Evolutionary conservation across 208 protist species (phyloP).

Genomic region (Wallacemonas sp.): DNA sequence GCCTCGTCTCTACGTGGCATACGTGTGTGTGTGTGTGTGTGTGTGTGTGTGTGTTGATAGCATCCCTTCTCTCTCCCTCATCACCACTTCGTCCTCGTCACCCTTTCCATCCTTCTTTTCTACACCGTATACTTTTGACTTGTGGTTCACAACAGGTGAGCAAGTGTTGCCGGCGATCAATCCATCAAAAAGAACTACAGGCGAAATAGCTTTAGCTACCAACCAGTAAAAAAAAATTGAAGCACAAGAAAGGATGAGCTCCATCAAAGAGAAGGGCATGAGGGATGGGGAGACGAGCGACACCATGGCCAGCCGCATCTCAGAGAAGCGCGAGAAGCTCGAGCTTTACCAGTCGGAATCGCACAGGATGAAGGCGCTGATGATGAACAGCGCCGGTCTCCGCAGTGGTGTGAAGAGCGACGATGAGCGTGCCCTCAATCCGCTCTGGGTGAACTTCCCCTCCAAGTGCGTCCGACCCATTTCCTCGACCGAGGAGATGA

Average conservation of each 20-base stretch:
- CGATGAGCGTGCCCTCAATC: constrained; percentile 59
- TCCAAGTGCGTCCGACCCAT: constrained; percentile 68
- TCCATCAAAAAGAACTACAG: too few species aligned
- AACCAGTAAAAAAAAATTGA: too few species aligned
- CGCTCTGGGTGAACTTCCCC: constrained; percentile 75
- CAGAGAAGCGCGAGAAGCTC: constrained; percentile 46
- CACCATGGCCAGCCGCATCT: constrained; percentile 40
- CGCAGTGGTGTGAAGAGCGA: constrained; percentile 52
- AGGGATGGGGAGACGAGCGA: constrained; percentile 21
- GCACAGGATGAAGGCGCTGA: constrained; percentile 81
- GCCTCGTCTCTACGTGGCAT: too few species aligned
- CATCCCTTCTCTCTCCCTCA: too few species aligned
- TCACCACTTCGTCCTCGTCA: too few species aligned
- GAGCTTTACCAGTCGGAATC: constrained; percentile 81
- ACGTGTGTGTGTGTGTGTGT: too few species aligned
- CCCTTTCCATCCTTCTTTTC: too few species aligned
- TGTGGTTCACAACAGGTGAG: too few species aligned
- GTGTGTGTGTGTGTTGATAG: too few species aligned
- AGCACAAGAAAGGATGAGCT: not conserved
- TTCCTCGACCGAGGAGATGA: constrained; percentile 65
- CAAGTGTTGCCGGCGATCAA: too few species aligned
- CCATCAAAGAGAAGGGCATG: constrained; percentile 6
- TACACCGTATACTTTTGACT: too few species aligned
- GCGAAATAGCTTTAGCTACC: too few species aligned
- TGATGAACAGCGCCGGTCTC: constrained; percentile 79